Percentiles rank a stretch among this genome's conserved stretches.
Conservation (phyloP, 1,284 basidiomycete genomes). For the Ustilago crameri region DNA sequence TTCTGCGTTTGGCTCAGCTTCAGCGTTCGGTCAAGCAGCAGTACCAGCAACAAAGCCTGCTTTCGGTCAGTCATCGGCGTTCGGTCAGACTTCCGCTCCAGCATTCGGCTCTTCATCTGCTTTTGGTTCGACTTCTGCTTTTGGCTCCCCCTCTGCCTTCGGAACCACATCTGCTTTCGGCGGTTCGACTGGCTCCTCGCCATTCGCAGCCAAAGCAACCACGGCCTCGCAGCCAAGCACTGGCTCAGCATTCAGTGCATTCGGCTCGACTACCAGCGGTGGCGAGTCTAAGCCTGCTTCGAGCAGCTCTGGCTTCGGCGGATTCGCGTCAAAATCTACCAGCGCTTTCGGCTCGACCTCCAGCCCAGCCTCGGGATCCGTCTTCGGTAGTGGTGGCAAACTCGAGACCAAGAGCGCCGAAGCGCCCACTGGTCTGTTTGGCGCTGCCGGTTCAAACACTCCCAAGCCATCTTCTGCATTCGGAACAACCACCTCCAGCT, state of each 20-base stretch:
- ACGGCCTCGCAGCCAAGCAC: constrained; percentile 18
- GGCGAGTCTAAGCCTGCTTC: constrained; percentile 5
- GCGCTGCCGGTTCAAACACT: constrained; percentile 7
- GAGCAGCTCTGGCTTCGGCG: constrained; percentile 31
- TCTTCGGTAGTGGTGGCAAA: constrained; percentile 43
- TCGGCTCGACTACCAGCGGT: constrained; percentile 1
- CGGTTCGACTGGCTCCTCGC: constrained; percentile 23
- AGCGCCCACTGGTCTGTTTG: constrained; percentile 20
- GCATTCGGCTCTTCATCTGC: constrained; percentile 52
- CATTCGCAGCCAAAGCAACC: constrained; percentile 25
- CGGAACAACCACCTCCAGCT: constrained; percentile 19
- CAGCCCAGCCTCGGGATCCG: constrained; percentile 15
- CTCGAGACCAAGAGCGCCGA: constrained; percentile 17
- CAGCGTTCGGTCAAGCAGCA: constrained; percentile 66
- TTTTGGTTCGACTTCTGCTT: constrained; percentile 67
- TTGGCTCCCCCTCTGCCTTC: constrained; percentile 51
- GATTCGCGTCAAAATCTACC: constrained; percentile 37
- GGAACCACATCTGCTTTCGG: constrained; percentile 50
- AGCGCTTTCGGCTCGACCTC: constrained; percentile 24
- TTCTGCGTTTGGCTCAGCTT: constrained; percentile 25
- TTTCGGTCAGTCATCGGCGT: constrained; percentile 48
- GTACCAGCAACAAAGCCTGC: constrained; percentile 33
- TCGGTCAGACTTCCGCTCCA: constrained; percentile 49
- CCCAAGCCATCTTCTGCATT: constrained; percentile 20
- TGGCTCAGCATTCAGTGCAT: constrained; percentile 24